Conservation (phyloP, 768 basidiomycete genomes). For the Cystobasidiopsis lactophilus region DNA sequence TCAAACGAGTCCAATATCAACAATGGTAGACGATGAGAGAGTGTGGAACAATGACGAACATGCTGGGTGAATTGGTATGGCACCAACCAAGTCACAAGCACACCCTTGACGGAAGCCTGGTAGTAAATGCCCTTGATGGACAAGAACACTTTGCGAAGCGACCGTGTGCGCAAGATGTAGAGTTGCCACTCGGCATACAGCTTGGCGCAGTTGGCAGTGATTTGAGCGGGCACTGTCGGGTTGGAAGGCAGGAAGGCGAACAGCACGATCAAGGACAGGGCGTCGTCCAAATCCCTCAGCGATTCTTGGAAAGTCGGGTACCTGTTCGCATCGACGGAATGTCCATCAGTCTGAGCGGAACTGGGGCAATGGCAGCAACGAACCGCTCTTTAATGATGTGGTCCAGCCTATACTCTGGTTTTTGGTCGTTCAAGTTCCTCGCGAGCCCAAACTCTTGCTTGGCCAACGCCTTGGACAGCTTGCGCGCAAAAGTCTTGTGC, state of each 20-base stretch:
- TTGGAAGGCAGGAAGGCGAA: conserved; percentile 82
- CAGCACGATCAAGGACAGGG: conserved; percentile 78
- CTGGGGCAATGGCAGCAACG: conserved; percentile 1
- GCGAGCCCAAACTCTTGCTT: conserved; percentile 87
- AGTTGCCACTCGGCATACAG: conserved; percentile 91
- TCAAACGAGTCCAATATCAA: conserved; percentile 2
- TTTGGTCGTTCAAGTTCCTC: conserved; percentile 65
- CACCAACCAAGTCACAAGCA: conserved; percentile 83
- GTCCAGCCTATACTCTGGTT: conserved; percentile 73
- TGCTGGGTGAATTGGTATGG: conserved; percentile 94
- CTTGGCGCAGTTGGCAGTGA: conserved; percentile 73
- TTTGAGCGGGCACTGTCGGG: conserved; percentile 43
- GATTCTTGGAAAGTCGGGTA: conserved; percentile 96
- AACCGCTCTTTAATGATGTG: conserved; percentile 96
- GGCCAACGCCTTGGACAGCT: conserved; percentile 75
- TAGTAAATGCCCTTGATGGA: conserved; percentile 98
- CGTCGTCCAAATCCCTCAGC: conserved; percentile 87
- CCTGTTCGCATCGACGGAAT: conserved; percentile 27
- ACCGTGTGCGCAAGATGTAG: conserved; percentile 68
- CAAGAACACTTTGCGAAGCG: conserved; percentile 73
- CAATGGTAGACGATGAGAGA: background rate
- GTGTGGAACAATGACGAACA: conserved; percentile 29
- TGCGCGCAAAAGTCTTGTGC: conserved; percentile 96
- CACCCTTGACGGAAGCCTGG: conserved; percentile 82
- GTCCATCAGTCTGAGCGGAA: background rate